Conservation (phyloP, 306 rosid genomes). For the Leucaena leucocephala region DNA sequence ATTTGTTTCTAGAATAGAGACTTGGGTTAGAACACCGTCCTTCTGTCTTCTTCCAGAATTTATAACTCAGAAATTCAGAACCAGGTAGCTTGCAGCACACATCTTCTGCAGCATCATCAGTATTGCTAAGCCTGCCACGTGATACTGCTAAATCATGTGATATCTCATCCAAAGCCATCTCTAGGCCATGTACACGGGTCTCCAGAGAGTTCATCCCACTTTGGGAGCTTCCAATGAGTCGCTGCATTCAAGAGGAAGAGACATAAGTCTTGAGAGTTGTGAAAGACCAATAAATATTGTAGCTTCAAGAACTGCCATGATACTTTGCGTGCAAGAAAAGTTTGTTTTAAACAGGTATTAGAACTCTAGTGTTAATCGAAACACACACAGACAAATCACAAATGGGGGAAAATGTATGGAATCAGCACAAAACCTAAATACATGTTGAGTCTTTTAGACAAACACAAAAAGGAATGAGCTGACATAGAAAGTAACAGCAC, state of each 20-base stretch:
- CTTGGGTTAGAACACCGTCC: slow-evolving; percentile 59
- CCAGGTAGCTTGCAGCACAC: slow-evolving; percentile 92
- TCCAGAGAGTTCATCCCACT: slow-evolving; percentile 83
- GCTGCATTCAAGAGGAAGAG: slow-evolving; percentile 51
- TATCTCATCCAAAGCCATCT: slow-evolving; percentile 86
- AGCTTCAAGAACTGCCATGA: slow-evolving; percentile 16
- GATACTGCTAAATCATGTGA: slow-evolving; percentile 83
- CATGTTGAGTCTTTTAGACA: neutral
- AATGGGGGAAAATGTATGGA: neutral
- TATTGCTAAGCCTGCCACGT: slow-evolving; percentile 58
- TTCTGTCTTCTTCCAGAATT: slow-evolving; percentile 85
- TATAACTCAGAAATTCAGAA: slow-evolving; percentile 85
- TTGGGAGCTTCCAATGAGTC: slow-evolving; percentile 91
- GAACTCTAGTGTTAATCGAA: slow-evolving; percentile 7
- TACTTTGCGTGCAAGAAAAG: slow-evolving; percentile 16
- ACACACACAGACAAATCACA: neutral
- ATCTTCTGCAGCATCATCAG: slow-evolving; percentile 54
- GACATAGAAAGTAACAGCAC: slow-evolving; percentile 15
- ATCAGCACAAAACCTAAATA: neutral
- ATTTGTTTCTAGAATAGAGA: slow-evolving; percentile 50
- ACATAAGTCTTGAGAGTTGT: slow-evolving; percentile 17
- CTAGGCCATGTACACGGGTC: slow-evolving; percentile 89
- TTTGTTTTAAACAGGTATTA: neutral
- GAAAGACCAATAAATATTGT: neutral
- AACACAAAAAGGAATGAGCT: neutral